Base-by-base conservation (phyloP, 257 asterid genomes). In the Osmanthus fragrans region DNA sequence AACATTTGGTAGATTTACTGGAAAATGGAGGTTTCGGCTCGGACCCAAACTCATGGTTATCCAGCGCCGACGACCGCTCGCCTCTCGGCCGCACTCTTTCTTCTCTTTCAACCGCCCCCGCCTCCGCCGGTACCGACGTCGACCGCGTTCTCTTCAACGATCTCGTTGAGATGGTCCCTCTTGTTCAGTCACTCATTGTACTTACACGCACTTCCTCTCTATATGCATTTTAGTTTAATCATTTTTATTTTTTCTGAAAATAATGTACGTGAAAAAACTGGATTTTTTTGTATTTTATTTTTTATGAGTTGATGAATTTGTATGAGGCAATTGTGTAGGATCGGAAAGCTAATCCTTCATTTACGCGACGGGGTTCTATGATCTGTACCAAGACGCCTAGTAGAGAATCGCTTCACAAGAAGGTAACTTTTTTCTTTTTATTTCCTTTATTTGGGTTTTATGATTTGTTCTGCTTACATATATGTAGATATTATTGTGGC, bases 131-230 rank as follows among this genome's bases (percentile, higher is more conserved):
- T 81, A 92, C 90, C 6, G 86, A 79, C 76, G 89, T 89, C 47
- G 98, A 93, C 88, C 94, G 89, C 0, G 88, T 79, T 39, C 92
- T 95, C 39, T 89, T 82, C 64, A 86, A 85, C 75, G 86, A 95
- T 75, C 92, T 95, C 0, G 94, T 90, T 7, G 90, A 93, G 93
- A 91, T 93, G 72, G 89, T 93, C 73, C 99, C 99, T 7, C 98
- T 95, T 32, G 96, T 95, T 71, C 96, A 91, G 87, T 84, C 97
- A 2, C 97, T 93, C 83, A 93, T 95, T 80, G 99, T 95, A 75
- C 85, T 23, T 60, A 60, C 15, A 21, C 15, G 32, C 16, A 60
- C 32, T 60, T 60, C 32, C 18, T 60, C 32, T 10, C 30, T 42
- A 42, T 18, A 49, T 49, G 60, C 60, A 2, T 58, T 60, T 63